These are phyloP conservation scores for Closterium sp. DNA, from an alignment of 139 green algal genomes.

Conservation along the genomic window DNA sequence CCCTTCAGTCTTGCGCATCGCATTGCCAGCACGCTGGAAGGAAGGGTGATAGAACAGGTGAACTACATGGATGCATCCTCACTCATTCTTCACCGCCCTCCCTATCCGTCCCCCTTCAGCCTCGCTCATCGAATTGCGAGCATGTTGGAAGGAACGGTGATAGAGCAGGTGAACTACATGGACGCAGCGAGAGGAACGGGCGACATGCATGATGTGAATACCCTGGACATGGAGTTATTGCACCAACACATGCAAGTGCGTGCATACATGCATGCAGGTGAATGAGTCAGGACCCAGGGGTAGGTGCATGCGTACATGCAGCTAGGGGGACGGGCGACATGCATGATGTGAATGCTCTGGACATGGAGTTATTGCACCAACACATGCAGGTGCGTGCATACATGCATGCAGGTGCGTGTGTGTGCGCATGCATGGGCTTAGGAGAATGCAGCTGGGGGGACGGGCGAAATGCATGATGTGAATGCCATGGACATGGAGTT, in stretches of 20 bases:
- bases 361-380: not conserved
- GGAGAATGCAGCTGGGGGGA: no score
- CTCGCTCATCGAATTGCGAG: not conserved
- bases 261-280: no score
- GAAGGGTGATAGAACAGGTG: constrained; percentile 8
- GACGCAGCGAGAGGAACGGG: not conserved
- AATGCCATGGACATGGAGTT: not conserved
- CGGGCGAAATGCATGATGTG: not conserved
- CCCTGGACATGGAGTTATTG: not conserved
- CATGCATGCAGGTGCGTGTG: no score
- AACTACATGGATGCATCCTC: constrained; percentile 22
- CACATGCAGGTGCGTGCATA: not conserved
- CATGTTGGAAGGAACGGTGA: constrained; percentile 11
- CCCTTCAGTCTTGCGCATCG: not conserved
- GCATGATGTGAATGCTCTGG: not conserved
- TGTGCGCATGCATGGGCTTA: no score
- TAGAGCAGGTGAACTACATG: constrained; percentile 20
- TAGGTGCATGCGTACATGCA: no score
- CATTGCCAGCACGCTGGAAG: constrained; percentile 1
- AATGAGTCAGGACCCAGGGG: no score
- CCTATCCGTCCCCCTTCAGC: not conserved
- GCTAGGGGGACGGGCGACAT: no score
- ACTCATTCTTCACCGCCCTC: no score
- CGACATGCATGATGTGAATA: not conserved
- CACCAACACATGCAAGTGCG: not conserved